Conservation (phyloP, 1,284 basidiomycete genomes). For the Thelephora terrestris region DNA sequence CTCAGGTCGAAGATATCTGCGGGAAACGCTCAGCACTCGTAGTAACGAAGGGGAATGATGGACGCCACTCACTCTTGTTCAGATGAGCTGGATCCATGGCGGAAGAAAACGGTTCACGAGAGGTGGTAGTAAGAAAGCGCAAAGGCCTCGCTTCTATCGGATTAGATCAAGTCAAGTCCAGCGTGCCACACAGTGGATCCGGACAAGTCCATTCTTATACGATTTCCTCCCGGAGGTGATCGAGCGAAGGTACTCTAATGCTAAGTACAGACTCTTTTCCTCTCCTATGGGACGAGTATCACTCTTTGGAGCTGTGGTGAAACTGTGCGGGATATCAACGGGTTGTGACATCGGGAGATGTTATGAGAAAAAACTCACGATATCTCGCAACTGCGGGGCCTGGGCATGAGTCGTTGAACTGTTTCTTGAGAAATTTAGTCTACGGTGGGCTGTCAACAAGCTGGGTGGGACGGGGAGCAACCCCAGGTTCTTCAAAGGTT, state of each 20-base stretch:
- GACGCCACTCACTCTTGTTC: slow-evolving; percentile 23
- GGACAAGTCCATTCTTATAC: too few relatives aligned
- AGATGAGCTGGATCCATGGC: too few relatives aligned
- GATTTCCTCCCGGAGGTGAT: too few relatives aligned
- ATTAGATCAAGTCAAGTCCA: too few relatives aligned
- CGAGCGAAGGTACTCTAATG: too few relatives aligned
- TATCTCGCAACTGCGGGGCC: slow-evolving; percentile 76
- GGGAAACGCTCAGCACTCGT: slow-evolving; percentile 24
- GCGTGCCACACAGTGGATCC: too few relatives aligned
- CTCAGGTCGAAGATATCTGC: slow-evolving; percentile 25
- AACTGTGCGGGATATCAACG: slow-evolving; percentile 30
- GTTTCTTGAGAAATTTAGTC: slow-evolving; percentile 86
- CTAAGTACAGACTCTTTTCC: too few relatives aligned
- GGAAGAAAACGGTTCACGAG: too few relatives aligned
- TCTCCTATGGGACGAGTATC: background rate
- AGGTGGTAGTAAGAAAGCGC: too few relatives aligned
- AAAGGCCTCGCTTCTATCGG: too few relatives aligned
- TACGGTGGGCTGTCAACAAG: slow-evolving; percentile 20
- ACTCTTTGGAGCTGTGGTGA: slow-evolving; percentile 43
- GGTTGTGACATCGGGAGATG: background rate
- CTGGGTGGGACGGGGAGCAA: too few relatives aligned
- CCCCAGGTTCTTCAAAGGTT: too few relatives aligned
- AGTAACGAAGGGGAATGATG: slow-evolving; percentile 21
- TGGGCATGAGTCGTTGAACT: slow-evolving; percentile 87
- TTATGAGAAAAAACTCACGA: slow-evolving; percentile 40